Conservation (phyloP, 202 grass and related monocot genomes). For the Digitaria exilis region DNA sequence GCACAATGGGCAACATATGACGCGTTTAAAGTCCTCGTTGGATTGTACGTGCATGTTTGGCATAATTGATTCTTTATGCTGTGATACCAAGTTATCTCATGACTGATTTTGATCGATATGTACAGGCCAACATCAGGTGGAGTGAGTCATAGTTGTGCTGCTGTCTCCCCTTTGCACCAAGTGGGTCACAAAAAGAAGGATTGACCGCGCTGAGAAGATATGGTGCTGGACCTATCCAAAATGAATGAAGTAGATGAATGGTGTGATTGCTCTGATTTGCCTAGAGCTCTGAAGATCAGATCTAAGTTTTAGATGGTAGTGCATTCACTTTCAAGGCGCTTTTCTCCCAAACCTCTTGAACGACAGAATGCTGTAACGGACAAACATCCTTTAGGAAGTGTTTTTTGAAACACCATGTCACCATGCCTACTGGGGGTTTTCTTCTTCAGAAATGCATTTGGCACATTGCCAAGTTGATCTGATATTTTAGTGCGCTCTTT, state of each 20-base stretch:
- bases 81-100: slow-evolving; percentile 26
- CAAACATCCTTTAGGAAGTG: neutral
- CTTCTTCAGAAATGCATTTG: slow-evolving; percentile 14
- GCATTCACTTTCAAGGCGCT: slow-evolving; percentile 33
- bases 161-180: slow-evolving; percentile 24
- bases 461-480: neutral
- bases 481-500: neutral
- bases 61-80: slow-evolving; percentile 17
- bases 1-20: slow-evolving; percentile 77
- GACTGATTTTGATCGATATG: slow-evolving; percentile 18
- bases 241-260: neutral
- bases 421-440: no score
- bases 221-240: slow-evolving; percentile 2
- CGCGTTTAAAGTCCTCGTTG: slow-evolving; percentile 74
- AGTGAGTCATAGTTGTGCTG: slow-evolving; percentile 23
- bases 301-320: slow-evolving; percentile 28
- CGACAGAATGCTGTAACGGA: slow-evolving; percentile 11
- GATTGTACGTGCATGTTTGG: slow-evolving; percentile 54
- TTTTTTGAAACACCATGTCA: no score
- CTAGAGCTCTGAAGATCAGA: neutral
- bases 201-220: neutral
- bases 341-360: slow-evolving; percentile 43
- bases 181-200: slow-evolving; percentile 25
- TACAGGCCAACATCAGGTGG: slow-evolving; percentile 88
- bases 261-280: neutral